These are phyloP conservation scores for Gracilaria vermiculophylla DNA, from an alignment of 23 red algal genomes.

Conservation along the genomic window DNA sequence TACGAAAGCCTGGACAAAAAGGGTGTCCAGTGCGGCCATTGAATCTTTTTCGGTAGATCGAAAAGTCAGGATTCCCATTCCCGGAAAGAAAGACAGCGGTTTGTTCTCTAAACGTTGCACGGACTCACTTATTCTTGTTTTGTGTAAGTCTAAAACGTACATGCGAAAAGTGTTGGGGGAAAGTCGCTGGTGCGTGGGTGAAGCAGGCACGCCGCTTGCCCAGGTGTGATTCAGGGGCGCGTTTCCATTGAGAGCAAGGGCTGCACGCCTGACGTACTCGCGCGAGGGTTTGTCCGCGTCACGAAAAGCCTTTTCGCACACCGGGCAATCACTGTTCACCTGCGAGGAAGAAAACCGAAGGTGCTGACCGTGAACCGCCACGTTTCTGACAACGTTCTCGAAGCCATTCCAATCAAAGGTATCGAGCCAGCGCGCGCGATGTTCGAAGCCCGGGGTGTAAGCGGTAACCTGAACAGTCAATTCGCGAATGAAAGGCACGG, in stretches of 20 bases:
- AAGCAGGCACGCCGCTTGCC: not conserved
- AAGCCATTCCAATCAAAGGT: constrained; percentile 54
- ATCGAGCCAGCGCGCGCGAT: constrained; percentile 50
- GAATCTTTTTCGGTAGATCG: constrained; percentile 36
- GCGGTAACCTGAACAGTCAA: constrained; percentile 30
- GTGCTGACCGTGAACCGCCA: constrained; percentile 20
- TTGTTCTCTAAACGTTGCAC: constrained; percentile 39
- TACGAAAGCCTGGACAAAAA: constrained; percentile 21
- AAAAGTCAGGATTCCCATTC: constrained; percentile 38
- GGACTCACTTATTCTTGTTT: constrained; percentile 7
- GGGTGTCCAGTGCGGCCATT: constrained; percentile 14
- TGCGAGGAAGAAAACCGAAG: constrained; percentile 52
- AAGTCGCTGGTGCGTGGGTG: not conserved
- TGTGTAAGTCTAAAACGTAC: constrained; percentile 55
- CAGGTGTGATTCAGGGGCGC: constrained; percentile 3
- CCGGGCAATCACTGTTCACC: constrained; percentile 38
- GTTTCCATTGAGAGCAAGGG: constrained; percentile 21
- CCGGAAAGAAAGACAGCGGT: constrained; percentile 28
- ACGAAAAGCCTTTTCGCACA: constrained; percentile 41
- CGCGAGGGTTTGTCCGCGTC: constrained; percentile 3
- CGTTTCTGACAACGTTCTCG: constrained; percentile 10
- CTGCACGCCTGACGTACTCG: constrained; percentile 15
- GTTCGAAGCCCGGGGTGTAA: constrained; percentile 60
- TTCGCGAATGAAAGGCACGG: constrained; percentile 31
- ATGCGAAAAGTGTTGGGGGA: constrained; percentile 46